Conservation (phyloP, 768 basidiomycete genomes). For the Cantharellus anzutake region DNA sequence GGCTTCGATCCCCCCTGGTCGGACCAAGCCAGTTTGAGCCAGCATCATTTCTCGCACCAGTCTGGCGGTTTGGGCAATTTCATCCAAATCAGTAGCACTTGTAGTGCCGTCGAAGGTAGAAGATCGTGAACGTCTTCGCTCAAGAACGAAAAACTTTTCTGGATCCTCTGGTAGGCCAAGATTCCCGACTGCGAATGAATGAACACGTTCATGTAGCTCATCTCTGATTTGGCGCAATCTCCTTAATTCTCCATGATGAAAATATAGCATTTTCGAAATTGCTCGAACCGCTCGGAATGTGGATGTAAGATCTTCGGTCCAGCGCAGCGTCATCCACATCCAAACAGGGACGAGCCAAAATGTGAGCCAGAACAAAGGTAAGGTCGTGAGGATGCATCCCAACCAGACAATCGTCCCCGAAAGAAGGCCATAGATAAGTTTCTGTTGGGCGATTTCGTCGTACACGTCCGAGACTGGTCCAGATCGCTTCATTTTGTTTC, state of each 20-base stretch:
- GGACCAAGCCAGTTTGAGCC: not conserved
- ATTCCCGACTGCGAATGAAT: slow-evolving; percentile 36
- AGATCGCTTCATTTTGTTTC: slow-evolving; percentile 57
- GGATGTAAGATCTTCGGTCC: slow-evolving; percentile 70
- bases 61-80: too few species aligned
- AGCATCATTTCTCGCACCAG: slow-evolving; percentile 2
- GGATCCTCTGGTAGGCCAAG: slow-evolving; percentile 51
- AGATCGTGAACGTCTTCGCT: not conserved
- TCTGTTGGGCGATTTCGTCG: slow-evolving; percentile 83
- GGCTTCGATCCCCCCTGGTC: not conserved
- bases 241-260: slow-evolving; percentile 34
- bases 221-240: slow-evolving; percentile 33
- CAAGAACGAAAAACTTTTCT: slow-evolving; percentile 34
- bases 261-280: slow-evolving; percentile 34
- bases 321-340: slow-evolving; percentile 84
- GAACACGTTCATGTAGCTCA: slow-evolving; percentile 43
- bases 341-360: slow-evolving; percentile 40
- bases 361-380: slow-evolving; percentile 37
- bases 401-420: slow-evolving; percentile 56
- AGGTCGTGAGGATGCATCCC: slow-evolving; percentile 32
- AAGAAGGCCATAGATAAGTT: slow-evolving; percentile 62
- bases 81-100: too few species aligned
- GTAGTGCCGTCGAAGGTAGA: too few species aligned
- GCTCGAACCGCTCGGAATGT: slow-evolving; percentile 56
- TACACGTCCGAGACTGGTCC: slow-evolving; percentile 74